These are phyloP conservation scores for Gryganskiella cystojenkinii DNA, from an alignment of 192 early-diverging fungal genomes.

Conservation along the genomic window DNA sequence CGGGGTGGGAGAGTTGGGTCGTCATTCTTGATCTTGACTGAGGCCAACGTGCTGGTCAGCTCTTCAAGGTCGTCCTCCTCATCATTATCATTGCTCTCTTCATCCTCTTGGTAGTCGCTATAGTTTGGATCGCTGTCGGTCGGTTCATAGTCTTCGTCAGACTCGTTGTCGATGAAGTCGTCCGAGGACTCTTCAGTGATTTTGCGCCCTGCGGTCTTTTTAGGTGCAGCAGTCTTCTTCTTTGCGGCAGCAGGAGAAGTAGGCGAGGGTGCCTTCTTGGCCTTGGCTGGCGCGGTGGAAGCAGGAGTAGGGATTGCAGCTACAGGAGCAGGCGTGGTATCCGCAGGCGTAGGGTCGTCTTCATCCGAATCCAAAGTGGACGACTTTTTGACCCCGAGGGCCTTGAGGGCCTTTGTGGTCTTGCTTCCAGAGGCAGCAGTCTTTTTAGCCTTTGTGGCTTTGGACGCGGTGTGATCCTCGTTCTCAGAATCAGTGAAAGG, in stretches of 20 bases:
- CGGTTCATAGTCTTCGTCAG: conserved; percentile 21
- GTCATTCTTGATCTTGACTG: conserved; percentile 40
- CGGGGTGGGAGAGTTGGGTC: conserved; percentile 30
- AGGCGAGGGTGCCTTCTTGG: conserved; percentile 1
- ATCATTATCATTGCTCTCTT: conserved; percentile 14
- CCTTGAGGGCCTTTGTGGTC: conserved; percentile 20
- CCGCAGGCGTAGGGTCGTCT: not conserved
- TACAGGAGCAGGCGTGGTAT: not conserved
- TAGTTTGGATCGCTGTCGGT: conserved; percentile 9
- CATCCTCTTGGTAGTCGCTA: conserved; percentile 4
- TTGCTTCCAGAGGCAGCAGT: not conserved
- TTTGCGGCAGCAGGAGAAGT: conserved; percentile 18
- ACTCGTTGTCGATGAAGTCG: conserved; percentile 23
- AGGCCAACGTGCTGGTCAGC: conserved; percentile 29
- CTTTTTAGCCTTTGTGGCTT: conserved; percentile 2
- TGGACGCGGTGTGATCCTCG: not conserved
- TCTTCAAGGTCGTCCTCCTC: conserved; percentile 22
- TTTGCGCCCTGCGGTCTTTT: conserved; percentile 10
- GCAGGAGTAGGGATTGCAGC: conserved; percentile 10
- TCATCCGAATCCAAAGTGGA: not conserved
- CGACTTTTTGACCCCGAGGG: conserved; percentile 22
- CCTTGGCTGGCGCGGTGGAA: not conserved
- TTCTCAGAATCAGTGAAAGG: conserved; percentile 20
- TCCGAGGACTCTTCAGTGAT: conserved; percentile 25
- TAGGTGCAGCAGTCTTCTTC: conserved; percentile 12